A percentile compares a stretch with the other conserved stretches of the same genome.
Evolutionary conservation across 148 eudicot species (phyloP).

Genomic region (Arctostaphylos glauca): DNA sequence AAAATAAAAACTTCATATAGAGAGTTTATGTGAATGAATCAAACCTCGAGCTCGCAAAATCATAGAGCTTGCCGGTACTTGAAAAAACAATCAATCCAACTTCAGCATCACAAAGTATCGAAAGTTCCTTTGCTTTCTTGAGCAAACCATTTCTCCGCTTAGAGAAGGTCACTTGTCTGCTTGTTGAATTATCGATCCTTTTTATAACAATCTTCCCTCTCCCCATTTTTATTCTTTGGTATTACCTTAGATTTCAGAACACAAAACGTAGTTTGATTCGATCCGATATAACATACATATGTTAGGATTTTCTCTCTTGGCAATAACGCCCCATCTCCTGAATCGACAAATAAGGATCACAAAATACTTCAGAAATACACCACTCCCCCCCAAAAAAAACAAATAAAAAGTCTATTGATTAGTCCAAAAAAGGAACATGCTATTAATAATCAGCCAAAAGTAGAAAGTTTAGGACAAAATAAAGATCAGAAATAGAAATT

Average conservation of each 20-base stretch:
- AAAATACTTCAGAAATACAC: neutral
- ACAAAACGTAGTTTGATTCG: neutral
- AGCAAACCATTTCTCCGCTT: slow-evolving; percentile 59
- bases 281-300: neutral
- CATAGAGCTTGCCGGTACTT: slow-evolving; percentile 50
- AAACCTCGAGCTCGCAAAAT: slow-evolving; percentile 47
- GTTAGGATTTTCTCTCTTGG: neutral
- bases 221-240: slow-evolving; percentile 30
- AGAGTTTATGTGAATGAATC: neutral
- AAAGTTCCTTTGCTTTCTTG: slow-evolving; percentile 60
- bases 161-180: slow-evolving; percentile 62
- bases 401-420: neutral
- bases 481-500: neutral
- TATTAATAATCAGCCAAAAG: neutral
- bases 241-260: neutral
- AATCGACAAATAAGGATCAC: neutral
- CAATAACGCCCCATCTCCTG: neutral
- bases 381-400: neutral
- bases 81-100: slow-evolving; percentile 54
- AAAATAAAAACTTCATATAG: neutral
- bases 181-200: slow-evolving; percentile 52
- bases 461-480: neutral
- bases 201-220: slow-evolving; percentile 55
- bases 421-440: neutral
- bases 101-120: slow-evolving; percentile 55